Conservation (phyloP, 164 flowering plant genomes). For the Annona squamosa region DNA sequence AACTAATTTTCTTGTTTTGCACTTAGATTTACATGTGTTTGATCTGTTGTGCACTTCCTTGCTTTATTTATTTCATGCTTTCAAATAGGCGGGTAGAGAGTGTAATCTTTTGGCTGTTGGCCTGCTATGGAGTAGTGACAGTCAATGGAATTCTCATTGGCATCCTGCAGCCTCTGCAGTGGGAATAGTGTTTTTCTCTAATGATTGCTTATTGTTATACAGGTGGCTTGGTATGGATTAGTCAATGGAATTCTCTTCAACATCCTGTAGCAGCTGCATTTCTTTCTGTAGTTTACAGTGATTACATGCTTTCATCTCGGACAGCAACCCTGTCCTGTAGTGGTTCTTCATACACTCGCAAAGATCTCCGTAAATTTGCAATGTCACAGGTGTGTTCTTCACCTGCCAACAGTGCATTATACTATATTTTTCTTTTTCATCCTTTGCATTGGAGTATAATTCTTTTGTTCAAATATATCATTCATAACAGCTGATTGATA, state of each 20-base stretch:
- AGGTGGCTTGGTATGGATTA: conserved; percentile 90
- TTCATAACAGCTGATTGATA: background rate
- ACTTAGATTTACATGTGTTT: background rate
- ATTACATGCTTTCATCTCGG: conserved; percentile 78
- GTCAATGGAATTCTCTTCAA: conserved; percentile 76
- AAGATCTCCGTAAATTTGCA: conserved; percentile 83
- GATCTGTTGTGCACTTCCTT: background rate
- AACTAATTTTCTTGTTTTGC: background rate
- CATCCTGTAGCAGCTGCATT: conserved; percentile 91
- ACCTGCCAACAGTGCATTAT: background rate
- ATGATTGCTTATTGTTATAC: conserved; percentile 14
- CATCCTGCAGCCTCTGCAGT: too few species aligned
- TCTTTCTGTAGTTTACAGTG: conserved; percentile 74
- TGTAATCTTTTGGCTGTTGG: background rate
- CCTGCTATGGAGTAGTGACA: background rate
- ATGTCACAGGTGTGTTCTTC: conserved; percentile 60
- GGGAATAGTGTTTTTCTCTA: background rate
- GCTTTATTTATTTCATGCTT: background rate
- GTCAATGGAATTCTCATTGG: background rate
- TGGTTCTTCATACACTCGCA: conserved; percentile 44
- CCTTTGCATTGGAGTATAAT: background rate
- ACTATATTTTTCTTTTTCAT: background rate
- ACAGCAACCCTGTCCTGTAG: conserved; percentile 46
- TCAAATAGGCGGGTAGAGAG: background rate
- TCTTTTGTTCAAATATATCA: background rate